Percentiles rank a stretch among this genome's conserved stretches.
Evolutionary conservation across 2,329 filamentous ascomycete genomes (phyloP).

Genomic region (Penicillium sp.): DNA sequence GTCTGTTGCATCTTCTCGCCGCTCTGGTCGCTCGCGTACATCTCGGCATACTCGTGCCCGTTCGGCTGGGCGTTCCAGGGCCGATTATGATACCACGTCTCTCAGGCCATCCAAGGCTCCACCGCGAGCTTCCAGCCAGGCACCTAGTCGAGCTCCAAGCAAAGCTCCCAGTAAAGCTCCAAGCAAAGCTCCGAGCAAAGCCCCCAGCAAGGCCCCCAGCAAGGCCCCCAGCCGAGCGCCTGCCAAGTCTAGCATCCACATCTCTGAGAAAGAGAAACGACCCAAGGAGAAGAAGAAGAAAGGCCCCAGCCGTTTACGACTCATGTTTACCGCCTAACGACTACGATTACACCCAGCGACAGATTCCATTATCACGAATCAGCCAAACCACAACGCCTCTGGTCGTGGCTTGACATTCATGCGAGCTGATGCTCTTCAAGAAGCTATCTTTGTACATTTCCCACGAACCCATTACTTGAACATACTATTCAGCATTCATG

Average conservation of each 20-base stretch:
- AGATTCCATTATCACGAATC: not conserved
- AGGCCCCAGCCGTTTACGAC: constrained; percentile 38
- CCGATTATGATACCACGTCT: constrained; percentile 17
- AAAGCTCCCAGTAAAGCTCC: constrained; percentile 8
- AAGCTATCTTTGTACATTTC: not conserved
- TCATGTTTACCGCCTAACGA: constrained; percentile 34
- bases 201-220: constrained; percentile 13
- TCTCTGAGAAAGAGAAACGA: constrained; percentile 29
- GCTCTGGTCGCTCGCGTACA: constrained; percentile 33
- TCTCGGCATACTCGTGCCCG: constrained; percentile 18
- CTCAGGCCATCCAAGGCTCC: constrained; percentile 23
- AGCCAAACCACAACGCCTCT: not conserved
- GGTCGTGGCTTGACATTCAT: not conserved
- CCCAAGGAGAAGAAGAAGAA: constrained; percentile 37
- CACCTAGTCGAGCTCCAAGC: constrained; percentile 14
- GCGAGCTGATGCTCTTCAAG: not conserved
- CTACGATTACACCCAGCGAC: not conserved
- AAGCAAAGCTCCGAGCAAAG: constrained; percentile 2
- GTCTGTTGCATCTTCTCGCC: constrained; percentile 36
- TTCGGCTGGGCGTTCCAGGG: constrained; percentile 16
- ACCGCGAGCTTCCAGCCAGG: constrained; percentile 15
- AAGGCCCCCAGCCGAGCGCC: constrained; percentile 12
- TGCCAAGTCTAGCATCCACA: constrained; percentile 22
- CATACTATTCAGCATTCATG: not conserved
- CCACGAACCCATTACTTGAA: not conserved